Base-by-base conservation (phyloP, 1,284 basidiomycete species). In the Cerioporus squamosus region DNA sequence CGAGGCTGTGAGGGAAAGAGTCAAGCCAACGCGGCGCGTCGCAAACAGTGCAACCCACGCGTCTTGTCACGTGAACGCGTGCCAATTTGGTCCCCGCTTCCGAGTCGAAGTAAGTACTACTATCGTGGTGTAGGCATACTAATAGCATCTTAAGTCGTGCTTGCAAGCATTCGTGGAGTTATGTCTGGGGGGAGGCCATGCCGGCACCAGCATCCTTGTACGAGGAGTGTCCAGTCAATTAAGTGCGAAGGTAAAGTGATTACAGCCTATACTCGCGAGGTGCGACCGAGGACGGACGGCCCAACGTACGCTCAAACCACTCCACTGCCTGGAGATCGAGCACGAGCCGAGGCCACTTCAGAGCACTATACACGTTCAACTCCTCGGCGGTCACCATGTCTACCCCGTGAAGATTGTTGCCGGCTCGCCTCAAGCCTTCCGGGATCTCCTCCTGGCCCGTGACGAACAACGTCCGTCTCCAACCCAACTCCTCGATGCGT, bases 331-430 rank as follows among this genome's bases (percentile, higher is more conserved):
- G 80, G 55, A 88, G 66, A 69, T 93, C 91, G 62, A 93, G 66
- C 47, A 93, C 78, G 20, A 93, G 71, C 53, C 87, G 80, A 52
- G 83, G 84, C 86, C 91, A 93, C 71, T 86, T 88, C 68, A 95
- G 75, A 38, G 91, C 70, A 68, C 93, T 88, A 72, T 93, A 94
- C 4, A 94, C 86, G 46, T 83, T 84, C 49, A 93, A 77, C 55
- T 93, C 85, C 51, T 87, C 78, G 15, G 83, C 85, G 1, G 82
- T 81, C 51, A 80, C 79, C 44, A 89, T 75, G 53, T 87, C 83
- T 24, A 93, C 79, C 42, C 82, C 81, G 33, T 82, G 80, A 38
- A 95, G 77, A 69, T 91, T 92, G 51, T 77, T 73, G 59, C 85
- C 83, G 2, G 88, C 83, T 50, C 85, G 76, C 59, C 76, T 72